phyloP scores from a whole-genome alignment of 768 basidiomycete species.

The Tubosaeta sp. region DNA sequence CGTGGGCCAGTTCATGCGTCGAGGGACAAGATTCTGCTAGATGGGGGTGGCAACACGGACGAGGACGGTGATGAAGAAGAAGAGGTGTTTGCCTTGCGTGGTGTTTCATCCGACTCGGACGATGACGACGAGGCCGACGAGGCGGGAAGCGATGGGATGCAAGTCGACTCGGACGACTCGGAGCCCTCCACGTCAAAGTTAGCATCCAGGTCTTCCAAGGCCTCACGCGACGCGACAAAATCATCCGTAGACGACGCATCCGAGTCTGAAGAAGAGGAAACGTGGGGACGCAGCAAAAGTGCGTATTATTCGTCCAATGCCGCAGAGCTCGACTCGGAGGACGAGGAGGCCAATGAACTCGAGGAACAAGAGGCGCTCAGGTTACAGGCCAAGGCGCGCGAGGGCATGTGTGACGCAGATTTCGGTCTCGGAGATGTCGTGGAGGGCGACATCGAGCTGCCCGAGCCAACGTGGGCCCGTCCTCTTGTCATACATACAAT shows the following conservation, averaged over 20 bases:
- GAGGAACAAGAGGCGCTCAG: conserved; percentile 85
- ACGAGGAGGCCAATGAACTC: conserved; percentile 84
- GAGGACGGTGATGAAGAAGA: conserved; percentile 60
- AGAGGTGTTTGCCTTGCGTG: conserved; percentile 71
- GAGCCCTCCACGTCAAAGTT: conserved; percentile 8
- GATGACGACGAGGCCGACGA: conserved; percentile 29
- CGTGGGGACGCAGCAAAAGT: conserved; percentile 77
- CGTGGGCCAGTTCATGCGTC: conserved; percentile 58
- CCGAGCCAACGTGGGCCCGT: conserved; percentile 27
- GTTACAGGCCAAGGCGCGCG: conserved; percentile 70
- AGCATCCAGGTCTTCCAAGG: conserved; percentile 9
- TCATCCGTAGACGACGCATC: conserved; percentile 5
- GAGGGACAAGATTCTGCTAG: conserved; percentile 73
- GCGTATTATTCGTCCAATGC: conserved; percentile 89
- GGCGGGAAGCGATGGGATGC: conserved; percentile 19
- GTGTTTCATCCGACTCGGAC: conserved; percentile 37
- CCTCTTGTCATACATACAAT: background rate
- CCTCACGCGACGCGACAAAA: conserved; percentile 14
- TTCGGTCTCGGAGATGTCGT: conserved; percentile 72
- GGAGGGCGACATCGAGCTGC: conserved; percentile 31
- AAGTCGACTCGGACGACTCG: conserved; percentile 12
- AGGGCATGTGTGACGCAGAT: conserved; percentile 71
- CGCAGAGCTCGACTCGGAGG: conserved; percentile 72
- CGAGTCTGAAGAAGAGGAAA: conserved; percentile 41
- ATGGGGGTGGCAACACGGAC: conserved; percentile 47